phyloP scores from a whole-genome alignment of 2,329 filamentous ascomycete species.

The Thermomyces lanuginosus region DNA sequence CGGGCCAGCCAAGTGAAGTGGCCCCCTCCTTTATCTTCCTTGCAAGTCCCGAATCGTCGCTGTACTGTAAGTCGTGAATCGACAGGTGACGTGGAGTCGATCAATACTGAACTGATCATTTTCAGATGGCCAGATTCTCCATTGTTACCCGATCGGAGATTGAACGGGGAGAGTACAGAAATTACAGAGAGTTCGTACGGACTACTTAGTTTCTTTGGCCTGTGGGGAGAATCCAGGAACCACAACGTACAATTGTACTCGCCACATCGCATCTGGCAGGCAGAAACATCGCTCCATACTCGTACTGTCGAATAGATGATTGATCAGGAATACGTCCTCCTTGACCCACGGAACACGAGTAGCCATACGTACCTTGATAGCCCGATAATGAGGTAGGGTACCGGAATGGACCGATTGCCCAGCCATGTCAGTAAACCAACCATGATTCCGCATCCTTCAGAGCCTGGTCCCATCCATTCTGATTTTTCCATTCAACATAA shows the following conservation, averaged over 20 bases:
- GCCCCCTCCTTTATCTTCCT: conserved; percentile 26
- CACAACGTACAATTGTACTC: too few species aligned
- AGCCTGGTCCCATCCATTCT: conserved; percentile 21
- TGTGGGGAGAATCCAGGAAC: too few species aligned
- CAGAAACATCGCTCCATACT: too few species aligned
- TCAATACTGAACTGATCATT: conserved; percentile 1
- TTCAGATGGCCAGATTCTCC: conserved; percentile 20
- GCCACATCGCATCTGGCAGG: too few species aligned
- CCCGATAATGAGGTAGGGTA: not conserved
- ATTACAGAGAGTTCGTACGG: not conserved
- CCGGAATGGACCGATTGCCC: too few species aligned
- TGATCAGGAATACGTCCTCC: too few species aligned
- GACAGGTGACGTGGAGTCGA: too few species aligned
- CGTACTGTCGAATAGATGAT: too few species aligned
- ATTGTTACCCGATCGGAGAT: conserved; percentile 20
- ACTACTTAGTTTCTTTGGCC: too few species aligned
- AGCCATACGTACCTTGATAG: not conserved
- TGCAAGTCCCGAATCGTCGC: conserved; percentile 18
- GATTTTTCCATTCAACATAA: conserved; percentile 21
- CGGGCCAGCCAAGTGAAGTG: conserved; percentile 24
- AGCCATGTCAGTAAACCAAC: conserved; percentile 19
- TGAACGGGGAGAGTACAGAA: conserved; percentile 4
- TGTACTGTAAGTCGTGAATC: conserved; percentile 18
- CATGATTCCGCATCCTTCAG: conserved; percentile 18
- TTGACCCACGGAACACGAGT: too few species aligned